Base-by-base conservation (phyloP, 345 rosid genomes). In the Gossypium australe region DNA sequence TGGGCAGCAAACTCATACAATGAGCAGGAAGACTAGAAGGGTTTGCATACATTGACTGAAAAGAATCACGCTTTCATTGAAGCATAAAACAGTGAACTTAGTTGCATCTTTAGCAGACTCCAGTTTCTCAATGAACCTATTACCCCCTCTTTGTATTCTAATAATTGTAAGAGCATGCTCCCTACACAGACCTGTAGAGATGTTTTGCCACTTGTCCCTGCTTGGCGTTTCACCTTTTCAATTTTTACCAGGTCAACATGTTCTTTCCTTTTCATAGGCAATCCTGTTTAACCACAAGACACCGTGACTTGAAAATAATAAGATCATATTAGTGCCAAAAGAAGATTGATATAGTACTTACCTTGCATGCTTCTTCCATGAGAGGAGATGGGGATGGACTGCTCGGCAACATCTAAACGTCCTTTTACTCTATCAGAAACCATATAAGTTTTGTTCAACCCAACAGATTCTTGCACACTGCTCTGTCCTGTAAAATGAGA, bases 191-290 rank as follows among this genome's bases (percentile, higher is more conserved):
- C 98, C 90, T 82, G 86, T 73, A 77, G 73, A 59, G 70, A 52
- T 16, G 69, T 25, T n/a, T 66, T 73, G 64, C 49, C 69, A 78
- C 77, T 73, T 22, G 59, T 56, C 55, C 62, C 80, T 22, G 78
- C 82, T 53, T 67, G 87, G 57, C 82, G 80, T 78, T 78, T 85
- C 72, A 75, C 77, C 53, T 67, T 75, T 73, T 77, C 82, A 72
- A 38, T 38, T 72, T 77, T 87, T 74, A 66, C 68, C 56, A 69
- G 47, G 71, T 85, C 84, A 77, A 71, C 68, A 58, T 44, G 77
- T 62, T 76, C 86, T 84, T 91, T 91, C 85, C 90, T 88, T 85
- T 89, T 93, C 53, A 69, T 70, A 34, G 57, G 63, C 64, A 72
- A 67, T 78, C 87, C 93, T 91, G 85, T 59, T 47, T 53, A 79